Conservation (phyloP, 192 early-diverging fungal species). For the Backusella tarrabulga region DNA sequence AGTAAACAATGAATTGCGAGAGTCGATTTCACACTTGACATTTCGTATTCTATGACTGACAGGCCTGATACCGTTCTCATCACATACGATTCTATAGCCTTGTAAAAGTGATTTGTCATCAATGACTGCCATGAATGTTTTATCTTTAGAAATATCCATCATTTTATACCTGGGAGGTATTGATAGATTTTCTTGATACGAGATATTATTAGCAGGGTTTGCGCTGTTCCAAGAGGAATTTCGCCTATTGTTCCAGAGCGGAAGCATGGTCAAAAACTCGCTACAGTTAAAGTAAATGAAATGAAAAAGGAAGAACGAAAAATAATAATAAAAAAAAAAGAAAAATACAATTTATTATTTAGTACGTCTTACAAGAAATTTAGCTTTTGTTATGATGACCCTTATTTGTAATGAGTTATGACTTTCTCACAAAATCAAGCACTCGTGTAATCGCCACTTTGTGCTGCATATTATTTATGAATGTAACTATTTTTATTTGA, state of each 20-base stretch:
- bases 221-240: background rate
- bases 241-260: background rate
- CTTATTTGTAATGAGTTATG: background rate
- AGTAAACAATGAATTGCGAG: background rate
- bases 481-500: background rate
- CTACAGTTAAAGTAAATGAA: background rate
- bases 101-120: background rate
- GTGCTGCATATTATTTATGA: background rate
- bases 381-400: background rate
- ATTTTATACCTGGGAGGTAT: background rate
- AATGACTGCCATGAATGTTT: background rate
- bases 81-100: background rate
- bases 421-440: background rate
- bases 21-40: background rate
- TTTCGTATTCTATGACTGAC: background rate
- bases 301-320: background rate
- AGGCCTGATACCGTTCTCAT: background rate
- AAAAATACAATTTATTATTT: background rate
- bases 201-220: background rate
- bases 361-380: background rate
- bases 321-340: background rate
- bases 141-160: slow-evolving; percentile 4
- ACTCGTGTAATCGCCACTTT: background rate
- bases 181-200: background rate
- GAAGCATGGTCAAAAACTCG: no score